Evolutionary conservation across 83 land plant species (phyloP).

Genomic region (Isoetes engelmannii): DNA sequence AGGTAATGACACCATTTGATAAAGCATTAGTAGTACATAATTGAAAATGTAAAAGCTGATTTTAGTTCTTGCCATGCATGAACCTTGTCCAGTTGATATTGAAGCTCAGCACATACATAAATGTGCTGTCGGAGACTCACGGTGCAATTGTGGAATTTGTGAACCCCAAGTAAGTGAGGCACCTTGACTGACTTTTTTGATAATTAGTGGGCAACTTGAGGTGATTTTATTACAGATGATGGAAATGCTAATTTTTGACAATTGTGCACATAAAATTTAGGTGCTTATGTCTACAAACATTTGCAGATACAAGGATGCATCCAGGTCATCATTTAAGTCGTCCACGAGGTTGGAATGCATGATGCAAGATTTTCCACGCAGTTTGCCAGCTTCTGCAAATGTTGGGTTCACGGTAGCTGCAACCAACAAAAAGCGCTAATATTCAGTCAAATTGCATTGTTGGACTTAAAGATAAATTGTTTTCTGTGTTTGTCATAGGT

Average conservation of each 20-base stretch:
- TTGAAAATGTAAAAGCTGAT: too few relatives aligned
- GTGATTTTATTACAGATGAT: not conserved
- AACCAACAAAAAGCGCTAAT: not conserved
- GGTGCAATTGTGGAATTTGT: conserved; percentile 92
- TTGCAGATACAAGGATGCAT: conserved; percentile 85
- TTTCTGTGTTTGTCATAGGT: conserved; percentile 41
- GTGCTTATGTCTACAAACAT: not conserved
- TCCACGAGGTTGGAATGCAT: conserved; percentile 93
- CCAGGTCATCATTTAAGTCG: conserved; percentile 73
- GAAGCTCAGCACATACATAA: conserved; percentile 69
- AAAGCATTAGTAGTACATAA: not conserved
- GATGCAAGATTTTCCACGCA: conserved; percentile 99
- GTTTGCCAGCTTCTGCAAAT: conserved; percentile 69
- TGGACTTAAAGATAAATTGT: not conserved
- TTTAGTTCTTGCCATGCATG: not conserved
- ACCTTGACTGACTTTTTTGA: too few relatives aligned
- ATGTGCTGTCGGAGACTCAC: conserved; percentile 70
- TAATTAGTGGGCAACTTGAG: not conserved
- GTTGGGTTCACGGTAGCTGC: conserved; percentile 87
- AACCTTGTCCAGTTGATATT: conserved; percentile 58
- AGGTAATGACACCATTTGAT: not conserved
- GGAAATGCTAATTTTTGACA: not conserved
- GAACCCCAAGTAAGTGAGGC: conserved; percentile 65
- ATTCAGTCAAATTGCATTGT: not conserved
- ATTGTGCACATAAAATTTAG: not conserved